Evolutionary conservation across 108 stramenopile species (phyloP), one percentile per base, ranked within the genome.

Genomic region (Conticribra weissflogii): DNA sequence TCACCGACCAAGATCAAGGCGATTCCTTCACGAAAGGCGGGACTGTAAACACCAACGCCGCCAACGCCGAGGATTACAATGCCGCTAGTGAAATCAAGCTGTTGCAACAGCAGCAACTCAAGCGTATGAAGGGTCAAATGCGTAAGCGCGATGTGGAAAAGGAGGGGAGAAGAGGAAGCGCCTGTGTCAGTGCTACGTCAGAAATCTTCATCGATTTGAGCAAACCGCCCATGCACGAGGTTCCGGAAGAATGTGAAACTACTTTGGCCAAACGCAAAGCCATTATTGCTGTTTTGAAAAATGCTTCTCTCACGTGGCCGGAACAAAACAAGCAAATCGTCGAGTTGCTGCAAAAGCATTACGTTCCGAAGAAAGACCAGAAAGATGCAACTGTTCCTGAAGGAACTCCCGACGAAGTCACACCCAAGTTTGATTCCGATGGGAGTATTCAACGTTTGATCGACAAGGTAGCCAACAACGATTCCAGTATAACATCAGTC

Each of bases 181-280:
- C 12, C 36, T 9, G 12, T 12, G 12, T 12, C 36, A 41, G 12
- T 12, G 12, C 5, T 12, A 41, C 36, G 12, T 9, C 8, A 5
- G 12, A 41, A 12, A 41, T 12, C 36, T 9, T 15, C 3, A 32
- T 19, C 7, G 57, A 58, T 32, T 29, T 51, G 50, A 51, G 29
- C 33, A 59, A 59, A 34, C 58, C 58, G 19, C 58, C 58, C 1
- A 59, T 59, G 58, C 58, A 59, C 32, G 58, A 59, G 36, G 58
- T 59, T 44, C 31, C 58, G 0, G 58, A 59, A 59, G 58, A 59
- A n/a, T 34, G 58, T 33, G 19, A 59, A 2, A 18, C 36, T 15
- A 34, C 34, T 30, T 15, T 44, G 23, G 15, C 8, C 22, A 59
- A 59, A 59, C 18, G 58, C 21, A 59, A 59, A 33, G 58, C 58